Evolutionary conservation across 2,329 filamentous ascomycete genomes (phyloP).

Genomic region (Aspergillus fructus): DNA sequence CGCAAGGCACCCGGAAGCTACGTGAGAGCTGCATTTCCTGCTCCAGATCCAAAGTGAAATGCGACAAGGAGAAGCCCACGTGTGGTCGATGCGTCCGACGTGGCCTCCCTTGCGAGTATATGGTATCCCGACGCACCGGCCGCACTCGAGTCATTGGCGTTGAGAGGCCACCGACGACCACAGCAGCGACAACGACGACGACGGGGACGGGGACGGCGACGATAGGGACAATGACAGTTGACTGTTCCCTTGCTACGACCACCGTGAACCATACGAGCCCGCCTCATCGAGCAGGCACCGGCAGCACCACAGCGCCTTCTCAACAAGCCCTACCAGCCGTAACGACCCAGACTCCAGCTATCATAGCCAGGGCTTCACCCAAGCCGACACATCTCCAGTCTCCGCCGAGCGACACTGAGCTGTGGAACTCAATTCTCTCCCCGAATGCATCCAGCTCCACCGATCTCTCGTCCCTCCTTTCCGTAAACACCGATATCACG

Average conservation of each 20-base stretch:
- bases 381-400: not conserved
- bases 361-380: not conserved
- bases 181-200: not conserved
- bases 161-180: not conserved
- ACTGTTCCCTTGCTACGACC: not conserved
- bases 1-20: conserved; percentile 2
- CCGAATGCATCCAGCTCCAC: not conserved
- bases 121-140: conserved; percentile 9
- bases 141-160: conserved; percentile 5
- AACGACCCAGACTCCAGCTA: not conserved
- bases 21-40: conserved; percentile 11
- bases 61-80: conserved; percentile 9
- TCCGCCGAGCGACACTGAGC: not conserved
- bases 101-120: conserved; percentile 10
- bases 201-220: not conserved
- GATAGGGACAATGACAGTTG: not conserved
- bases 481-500: not conserved
- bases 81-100: conserved; percentile 11
- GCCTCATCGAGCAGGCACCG: not conserved
- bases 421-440: not conserved
- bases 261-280: not conserved
- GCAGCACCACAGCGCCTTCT: not conserved
- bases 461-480: not conserved
- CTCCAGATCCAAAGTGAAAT: conserved; percentile 9
- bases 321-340: not conserved